Percentiles rank a stretch among this genome's conserved stretches.
phyloP scores from a whole-genome alignment of 345 rosid species.

The Abelmoschus esculentus region DNA sequence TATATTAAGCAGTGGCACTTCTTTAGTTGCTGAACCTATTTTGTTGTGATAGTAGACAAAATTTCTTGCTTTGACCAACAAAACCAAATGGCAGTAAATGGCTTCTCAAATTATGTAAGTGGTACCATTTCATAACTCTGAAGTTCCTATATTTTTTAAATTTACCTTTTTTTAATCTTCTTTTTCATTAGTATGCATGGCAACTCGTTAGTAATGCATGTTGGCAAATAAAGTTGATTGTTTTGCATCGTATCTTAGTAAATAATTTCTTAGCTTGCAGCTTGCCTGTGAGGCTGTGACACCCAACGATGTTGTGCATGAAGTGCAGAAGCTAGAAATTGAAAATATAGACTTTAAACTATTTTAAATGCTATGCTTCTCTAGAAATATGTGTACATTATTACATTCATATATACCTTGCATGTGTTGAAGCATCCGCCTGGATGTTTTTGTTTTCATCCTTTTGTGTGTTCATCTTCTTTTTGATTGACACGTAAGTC shows the following conservation, averaged over 20 bases:
- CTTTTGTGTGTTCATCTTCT: background rate
- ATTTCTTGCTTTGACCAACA: conserved; percentile 28
- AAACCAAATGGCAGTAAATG: conserved; percentile 27
- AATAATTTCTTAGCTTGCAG: background rate
- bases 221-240: background rate
- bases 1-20: background rate
- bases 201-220: too few relatives aligned
- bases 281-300: too few relatives aligned
- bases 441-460: background rate
- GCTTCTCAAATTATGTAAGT: conserved; percentile 44
- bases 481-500: background rate
- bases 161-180: background rate
- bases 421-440: background rate
- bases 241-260: background rate
- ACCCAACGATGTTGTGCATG: background rate
- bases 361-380: background rate
- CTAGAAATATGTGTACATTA: background rate
- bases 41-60: conserved; percentile 35
- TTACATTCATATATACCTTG: background rate
- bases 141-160: background rate
- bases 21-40: conserved; percentile 8
- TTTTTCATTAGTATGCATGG: background rate
- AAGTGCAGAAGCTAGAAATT: background rate
- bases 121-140: conserved; percentile 2
- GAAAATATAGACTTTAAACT: background rate